These are phyloP conservation scores for Thinopyrum elongatum DNA, from an alignment of 176 grass and related monocot species.

Conservation along the genomic window DNA sequence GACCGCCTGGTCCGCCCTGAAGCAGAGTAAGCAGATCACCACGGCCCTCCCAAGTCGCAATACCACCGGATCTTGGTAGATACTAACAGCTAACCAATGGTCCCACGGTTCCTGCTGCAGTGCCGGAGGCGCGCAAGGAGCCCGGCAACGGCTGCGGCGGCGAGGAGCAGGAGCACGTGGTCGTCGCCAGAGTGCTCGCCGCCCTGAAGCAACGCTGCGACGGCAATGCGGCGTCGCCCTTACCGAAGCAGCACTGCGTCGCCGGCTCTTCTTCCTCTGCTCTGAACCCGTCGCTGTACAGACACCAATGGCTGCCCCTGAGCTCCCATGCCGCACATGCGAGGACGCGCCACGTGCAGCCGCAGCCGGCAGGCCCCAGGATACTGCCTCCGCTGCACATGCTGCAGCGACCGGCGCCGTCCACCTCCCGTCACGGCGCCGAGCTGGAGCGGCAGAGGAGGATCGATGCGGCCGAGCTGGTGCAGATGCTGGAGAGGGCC, in stretches of 20 bases:
- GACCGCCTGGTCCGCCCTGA: constrained; percentile 77
- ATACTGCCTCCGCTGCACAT: constrained; percentile 53
- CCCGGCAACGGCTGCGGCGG: constrained; percentile 12
- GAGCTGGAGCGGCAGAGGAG: constrained; percentile 19
- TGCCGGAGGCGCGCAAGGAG: constrained; percentile 67
- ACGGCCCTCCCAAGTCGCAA: background rate
- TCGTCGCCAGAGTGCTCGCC: constrained; percentile 56
- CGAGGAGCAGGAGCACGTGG: constrained; percentile 77
- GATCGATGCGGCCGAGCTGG: constrained; percentile 28
- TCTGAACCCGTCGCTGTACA: constrained; percentile 37
- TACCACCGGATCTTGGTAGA: background rate
- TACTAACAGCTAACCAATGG: background rate
- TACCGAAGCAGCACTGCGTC: constrained; percentile 22
- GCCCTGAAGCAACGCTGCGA: constrained; percentile 32
- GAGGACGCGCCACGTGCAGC: background rate
- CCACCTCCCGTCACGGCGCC: background rate
- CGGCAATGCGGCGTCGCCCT: background rate
- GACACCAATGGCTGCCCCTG: constrained; percentile 44
- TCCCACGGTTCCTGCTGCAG: constrained; percentile 10
- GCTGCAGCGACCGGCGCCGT: constrained; percentile 33
- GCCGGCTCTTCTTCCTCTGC: background rate
- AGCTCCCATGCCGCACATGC: background rate
- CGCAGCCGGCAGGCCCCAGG: constrained; percentile 18
- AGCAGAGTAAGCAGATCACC: constrained; percentile 49
- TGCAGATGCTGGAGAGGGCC: constrained; percentile 40